Base-by-base conservation (phyloP, 2,329 filamentous ascomycete genomes). In the Xylaria sp. region DNA sequence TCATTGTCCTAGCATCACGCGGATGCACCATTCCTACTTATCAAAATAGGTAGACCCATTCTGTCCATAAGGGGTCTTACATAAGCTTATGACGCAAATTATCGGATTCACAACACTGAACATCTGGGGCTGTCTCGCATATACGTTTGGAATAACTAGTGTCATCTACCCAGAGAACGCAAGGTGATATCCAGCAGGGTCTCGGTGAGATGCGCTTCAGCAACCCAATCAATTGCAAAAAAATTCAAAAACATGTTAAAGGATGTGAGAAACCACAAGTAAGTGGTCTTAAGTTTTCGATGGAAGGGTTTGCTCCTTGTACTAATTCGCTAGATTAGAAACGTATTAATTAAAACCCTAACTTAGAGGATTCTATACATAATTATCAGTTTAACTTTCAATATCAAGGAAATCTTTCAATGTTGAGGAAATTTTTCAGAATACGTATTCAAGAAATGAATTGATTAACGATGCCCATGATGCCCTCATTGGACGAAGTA, bases 71-170 rank as follows among this genome's bases (percentile, higher is more conserved):
- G n/a, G n/a, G 1, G 26, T 56, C 66, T 68, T 65, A 68, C 49
- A 61, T 68, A 68, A 68, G 61, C 51, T 65, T 65, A 65, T 65
- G 61, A 65, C 57, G 49, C 57, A 65, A 63, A 11, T 26, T 40
- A 59, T 36, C 11, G 28, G 6, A 23, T 4, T 42, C 36, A 28
- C 36, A 57, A 15, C 23, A 4, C n/a, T 15, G 6, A 13, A 46
- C 36, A 13, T 13, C 36, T 38, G 11, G 36, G 44, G n/a, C 3
- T 2, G 4, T n/a, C 7, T 44, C 17, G 15, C 4, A 42, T 42
- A 42, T 17, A 6, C 38, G 31, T 53, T 53, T n/a, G 2, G 28
- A 33, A 54, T 9, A n/a, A n/a, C n/a, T n/a, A n/a, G 28, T 28
- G 28, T 2, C 28, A 6, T 38, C 36, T 13, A 38, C 11, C 33